Evolutionary conservation across 352 stramenopile genomes (phyloP).

Genomic region (Phytophthora citrophthora): DNA sequence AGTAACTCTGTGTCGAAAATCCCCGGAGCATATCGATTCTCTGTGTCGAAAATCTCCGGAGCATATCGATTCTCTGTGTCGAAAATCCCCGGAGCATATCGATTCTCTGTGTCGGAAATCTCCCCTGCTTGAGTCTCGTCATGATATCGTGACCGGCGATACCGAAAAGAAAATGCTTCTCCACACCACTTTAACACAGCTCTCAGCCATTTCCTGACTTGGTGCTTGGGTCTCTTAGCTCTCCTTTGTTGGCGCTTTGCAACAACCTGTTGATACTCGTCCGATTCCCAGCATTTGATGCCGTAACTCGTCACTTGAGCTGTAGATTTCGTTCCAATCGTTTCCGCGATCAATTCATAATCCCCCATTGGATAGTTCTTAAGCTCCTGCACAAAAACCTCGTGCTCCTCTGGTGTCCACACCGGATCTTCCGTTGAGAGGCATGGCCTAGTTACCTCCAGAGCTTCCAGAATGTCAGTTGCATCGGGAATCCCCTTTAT

Average conservation of each 20-base stretch:
- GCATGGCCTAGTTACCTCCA: background rate
- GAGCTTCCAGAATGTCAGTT: constrained; percentile 1
- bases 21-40: no score
- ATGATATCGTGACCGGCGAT: background rate
- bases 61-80: no score
- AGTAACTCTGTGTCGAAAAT: background rate
- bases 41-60: no score
- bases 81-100: no score
- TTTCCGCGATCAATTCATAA: background rate
- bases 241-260: background rate
- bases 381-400: background rate
- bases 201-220: constrained; percentile 11
- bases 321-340: background rate
- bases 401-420: constrained; percentile 10
- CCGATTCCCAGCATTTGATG: constrained; percentile 2
- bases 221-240: background rate
- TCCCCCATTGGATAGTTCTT: background rate
- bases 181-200: constrained; percentile 2
- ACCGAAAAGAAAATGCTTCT: constrained; percentile 6
- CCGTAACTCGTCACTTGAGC: constrained; percentile 2
- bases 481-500: no score
- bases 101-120: no score
- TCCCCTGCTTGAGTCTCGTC: no score
- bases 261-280: background rate
- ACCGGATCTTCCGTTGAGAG: background rate